These are phyloP conservation scores for Bisporella sp. DNA, from an alignment of 2,329 filamentous ascomycete species.

Conservation along the genomic window DNA sequence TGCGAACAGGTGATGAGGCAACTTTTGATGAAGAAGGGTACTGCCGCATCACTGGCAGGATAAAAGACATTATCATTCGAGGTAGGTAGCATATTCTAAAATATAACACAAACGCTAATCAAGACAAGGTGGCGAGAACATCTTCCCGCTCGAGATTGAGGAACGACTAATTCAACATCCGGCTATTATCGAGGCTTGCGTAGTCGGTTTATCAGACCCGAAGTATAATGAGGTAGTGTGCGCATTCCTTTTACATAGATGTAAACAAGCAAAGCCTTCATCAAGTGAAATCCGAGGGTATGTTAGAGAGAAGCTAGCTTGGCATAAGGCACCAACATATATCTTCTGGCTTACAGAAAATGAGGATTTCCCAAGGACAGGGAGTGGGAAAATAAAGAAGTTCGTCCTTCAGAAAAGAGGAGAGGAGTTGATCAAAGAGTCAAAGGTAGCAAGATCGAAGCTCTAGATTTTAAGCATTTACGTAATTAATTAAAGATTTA, in stretches of 20 bases:
- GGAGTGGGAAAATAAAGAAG: slow-evolving; percentile 66
- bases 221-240: slow-evolving; percentile 61
- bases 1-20: slow-evolving; percentile 48
- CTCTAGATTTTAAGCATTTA: too few species aligned
- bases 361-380: slow-evolving; percentile 53
- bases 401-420: too few species aligned
- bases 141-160: slow-evolving; percentile 62
- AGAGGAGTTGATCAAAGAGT: too few species aligned
- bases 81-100: slow-evolving; percentile 29
- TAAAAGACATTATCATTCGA: slow-evolving; percentile 67
- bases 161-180: slow-evolving; percentile 55
- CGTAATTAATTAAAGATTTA: too few species aligned
- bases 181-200: slow-evolving; percentile 48
- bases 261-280: slow-evolving; percentile 60
- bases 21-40: slow-evolving; percentile 38
- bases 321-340: slow-evolving; percentile 64
- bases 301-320: slow-evolving; percentile 53
- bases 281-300: slow-evolving; percentile 53
- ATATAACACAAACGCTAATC: slow-evolving; percentile 31
- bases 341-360: slow-evolving; percentile 69
- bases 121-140: slow-evolving; percentile 45
- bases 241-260: slow-evolving; percentile 57
- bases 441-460: too few species aligned
- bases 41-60: slow-evolving; percentile 54
- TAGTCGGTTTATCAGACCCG: slow-evolving; percentile 57